Conservation (phyloP, 2,329 filamentous ascomycete genomes). For the Ascochyta rabiei region DNA sequence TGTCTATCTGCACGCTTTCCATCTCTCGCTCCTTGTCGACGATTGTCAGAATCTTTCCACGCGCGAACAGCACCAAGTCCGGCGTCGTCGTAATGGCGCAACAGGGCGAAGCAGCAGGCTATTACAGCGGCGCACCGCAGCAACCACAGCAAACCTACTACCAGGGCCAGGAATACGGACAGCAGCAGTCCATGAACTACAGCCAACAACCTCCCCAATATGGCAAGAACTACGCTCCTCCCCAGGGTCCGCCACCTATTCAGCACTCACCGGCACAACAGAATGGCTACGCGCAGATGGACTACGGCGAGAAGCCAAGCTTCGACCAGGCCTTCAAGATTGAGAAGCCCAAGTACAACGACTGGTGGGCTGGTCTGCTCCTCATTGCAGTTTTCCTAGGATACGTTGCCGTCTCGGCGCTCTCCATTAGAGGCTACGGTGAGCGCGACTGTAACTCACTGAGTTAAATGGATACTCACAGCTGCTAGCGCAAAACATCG, state of each 20-base stretch:
- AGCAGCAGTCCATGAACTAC: conserved; percentile 30
- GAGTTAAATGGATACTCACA: conserved; percentile 8
- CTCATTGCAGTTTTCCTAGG: conserved; percentile 74
- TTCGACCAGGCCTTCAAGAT: conserved; percentile 87
- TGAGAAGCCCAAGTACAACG: conserved; percentile 84
- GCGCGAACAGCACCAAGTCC: not conserved
- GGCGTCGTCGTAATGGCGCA: conserved; percentile 34
- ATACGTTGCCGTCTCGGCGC: conserved; percentile 76
- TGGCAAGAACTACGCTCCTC: conserved; percentile 38
- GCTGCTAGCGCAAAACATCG: conserved; percentile 59
- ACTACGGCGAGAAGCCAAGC: conserved; percentile 51
- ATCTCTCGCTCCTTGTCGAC: not conserved
- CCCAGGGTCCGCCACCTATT: conserved; percentile 29
- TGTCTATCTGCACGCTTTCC: conserved; percentile 3
- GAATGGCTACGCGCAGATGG: conserved; percentile 33
- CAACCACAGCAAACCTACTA: conserved; percentile 34
- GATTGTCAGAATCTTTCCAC: not conserved
- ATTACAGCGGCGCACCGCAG: conserved; percentile 43
- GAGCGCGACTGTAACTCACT: conserved; percentile 9
- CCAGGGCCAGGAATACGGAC: conserved; percentile 30
- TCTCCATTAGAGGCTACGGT: conserved; percentile 76
- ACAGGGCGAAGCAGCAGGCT: conserved; percentile 46
- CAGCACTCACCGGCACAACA: conserved; percentile 31
- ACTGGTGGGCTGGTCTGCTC: conserved; percentile 85
- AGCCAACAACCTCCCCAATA: conserved; percentile 42